Evolutionary conservation across 1,139 yeast genomes (phyloP).

Genomic region (Suhomyces wounanorum): DNA sequence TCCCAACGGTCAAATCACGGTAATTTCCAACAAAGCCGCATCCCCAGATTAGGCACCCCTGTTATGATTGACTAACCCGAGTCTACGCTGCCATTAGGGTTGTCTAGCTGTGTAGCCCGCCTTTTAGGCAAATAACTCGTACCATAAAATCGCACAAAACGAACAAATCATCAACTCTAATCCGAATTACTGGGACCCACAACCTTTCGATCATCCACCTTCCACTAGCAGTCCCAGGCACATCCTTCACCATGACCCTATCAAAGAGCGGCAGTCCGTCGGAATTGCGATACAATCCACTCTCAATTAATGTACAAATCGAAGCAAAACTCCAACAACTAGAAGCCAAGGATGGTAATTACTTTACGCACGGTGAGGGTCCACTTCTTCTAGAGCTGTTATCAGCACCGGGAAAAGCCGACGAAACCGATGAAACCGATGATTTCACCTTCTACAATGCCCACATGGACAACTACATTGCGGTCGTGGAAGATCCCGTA

Average conservation of each 20-base stretch:
- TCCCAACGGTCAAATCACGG: background rate
- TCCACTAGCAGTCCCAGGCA: background rate
- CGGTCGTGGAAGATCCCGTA: background rate
- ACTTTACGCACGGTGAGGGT: background rate
- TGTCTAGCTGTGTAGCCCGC: background rate
- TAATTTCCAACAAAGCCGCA: background rate
- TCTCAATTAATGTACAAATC: slow-evolving; percentile 3
- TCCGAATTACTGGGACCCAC: background rate
- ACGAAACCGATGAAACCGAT: background rate
- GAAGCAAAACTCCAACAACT: slow-evolving; percentile 2
- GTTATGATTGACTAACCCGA: background rate
- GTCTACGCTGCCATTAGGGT: background rate
- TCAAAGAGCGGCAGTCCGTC: background rate
- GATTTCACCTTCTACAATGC: background rate
- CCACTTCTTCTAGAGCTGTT: too few relatives aligned
- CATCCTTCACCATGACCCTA: background rate
- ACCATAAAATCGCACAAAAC: background rate
- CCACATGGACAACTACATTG: background rate
- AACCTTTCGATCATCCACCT: background rate
- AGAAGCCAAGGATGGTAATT: background rate
- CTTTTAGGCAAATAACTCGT: background rate
- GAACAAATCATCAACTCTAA: background rate
- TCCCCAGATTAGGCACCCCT: background rate
- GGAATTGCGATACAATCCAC: slow-evolving; percentile 6
- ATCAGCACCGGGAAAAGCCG: too few relatives aligned